phyloP scores from a whole-genome alignment of 176 grass and related monocot genomes.

The Microstegium vimineum region DNA sequence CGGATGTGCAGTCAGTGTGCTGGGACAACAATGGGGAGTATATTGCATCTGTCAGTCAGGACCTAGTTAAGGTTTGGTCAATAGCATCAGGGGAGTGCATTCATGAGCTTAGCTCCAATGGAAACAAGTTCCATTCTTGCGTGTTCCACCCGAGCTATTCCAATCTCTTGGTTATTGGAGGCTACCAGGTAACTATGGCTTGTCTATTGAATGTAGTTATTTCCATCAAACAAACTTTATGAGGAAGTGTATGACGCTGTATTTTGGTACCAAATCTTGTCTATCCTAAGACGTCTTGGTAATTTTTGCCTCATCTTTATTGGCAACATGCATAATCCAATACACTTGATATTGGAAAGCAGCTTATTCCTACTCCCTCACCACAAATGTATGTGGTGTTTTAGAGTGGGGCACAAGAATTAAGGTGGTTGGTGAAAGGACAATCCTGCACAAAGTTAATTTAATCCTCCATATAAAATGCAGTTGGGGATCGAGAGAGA shows the following conservation, averaged over 20 bases:
- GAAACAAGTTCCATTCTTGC: constrained; percentile 97
- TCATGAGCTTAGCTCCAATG: constrained; percentile 87
- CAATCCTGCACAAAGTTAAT: background rate
- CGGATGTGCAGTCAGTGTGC: constrained; percentile 87
- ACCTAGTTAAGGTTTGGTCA: constrained; percentile 95
- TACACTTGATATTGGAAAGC: background rate
- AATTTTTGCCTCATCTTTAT: background rate
- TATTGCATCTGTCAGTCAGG: constrained; percentile 91
- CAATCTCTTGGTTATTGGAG: constrained; percentile 86
- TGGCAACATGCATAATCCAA: background rate
- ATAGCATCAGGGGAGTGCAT: constrained; percentile 77
- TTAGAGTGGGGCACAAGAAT: background rate
- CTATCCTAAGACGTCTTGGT: background rate
- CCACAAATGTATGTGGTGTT: background rate
- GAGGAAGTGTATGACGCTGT: background rate
- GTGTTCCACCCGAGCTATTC: constrained; percentile 88
- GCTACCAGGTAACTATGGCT: constrained; percentile 63
- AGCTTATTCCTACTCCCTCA: background rate
- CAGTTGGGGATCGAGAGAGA: background rate
- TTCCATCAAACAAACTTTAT: background rate
- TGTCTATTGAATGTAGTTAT: background rate
- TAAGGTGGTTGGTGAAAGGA: background rate
- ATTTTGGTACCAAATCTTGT: background rate
- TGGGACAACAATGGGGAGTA: constrained; percentile 87
- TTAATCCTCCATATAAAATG: background rate